Base-by-base conservation (phyloP, 2,329 filamentous ascomycete species). In the Xylaria arbuscula region DNA sequence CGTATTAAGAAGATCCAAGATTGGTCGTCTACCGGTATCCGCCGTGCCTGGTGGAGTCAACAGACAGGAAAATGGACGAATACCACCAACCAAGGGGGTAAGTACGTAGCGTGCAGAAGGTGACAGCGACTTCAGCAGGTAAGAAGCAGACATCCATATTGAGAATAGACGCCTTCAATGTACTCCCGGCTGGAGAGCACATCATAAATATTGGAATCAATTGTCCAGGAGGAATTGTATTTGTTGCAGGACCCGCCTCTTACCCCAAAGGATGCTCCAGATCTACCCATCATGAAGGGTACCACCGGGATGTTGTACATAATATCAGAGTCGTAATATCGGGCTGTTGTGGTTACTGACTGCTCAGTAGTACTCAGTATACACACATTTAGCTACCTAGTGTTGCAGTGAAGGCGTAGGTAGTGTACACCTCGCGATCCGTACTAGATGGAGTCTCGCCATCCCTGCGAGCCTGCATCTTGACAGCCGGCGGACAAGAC, bases 251-350 rank as follows among this genome's bases (percentile, higher is more conserved):
- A 32, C 45, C 8, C 17, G 22, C 24, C 11, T 28, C 45, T 22
- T n/a, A 22, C 15, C 22, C 22, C 11, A 22, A 57, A 57, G 38
- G 22, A 57, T 57, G 36, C 38, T 32, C 32, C 15, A 13, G 24
- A 8, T 24, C 9, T 22, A 42, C n/a, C 7, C 38, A 45, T 65
- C 60, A n/a, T 56, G 22, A 50, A 51, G 17, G 54, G 51, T 56
- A 34, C 62, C 45, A 8, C 40, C 6, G 40, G 32, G 59, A 65
- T 40, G 42, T 38, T 38, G 57, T 62, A 28, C 28, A 28, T 28
- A 58, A 66, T 50, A 59, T 28, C 54, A 56, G 62, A 22, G 58
- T 66, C 40, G 54, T 63, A 63, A 62, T 63, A 62, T 59, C 36
- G 38, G 53, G 32, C 42, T 17, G 54, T 19, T 55, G 53, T 28